These are phyloP conservation scores for Biscutella laevigata DNA, from an alignment of 441 rosid genomes.

Conservation along the genomic window DNA sequence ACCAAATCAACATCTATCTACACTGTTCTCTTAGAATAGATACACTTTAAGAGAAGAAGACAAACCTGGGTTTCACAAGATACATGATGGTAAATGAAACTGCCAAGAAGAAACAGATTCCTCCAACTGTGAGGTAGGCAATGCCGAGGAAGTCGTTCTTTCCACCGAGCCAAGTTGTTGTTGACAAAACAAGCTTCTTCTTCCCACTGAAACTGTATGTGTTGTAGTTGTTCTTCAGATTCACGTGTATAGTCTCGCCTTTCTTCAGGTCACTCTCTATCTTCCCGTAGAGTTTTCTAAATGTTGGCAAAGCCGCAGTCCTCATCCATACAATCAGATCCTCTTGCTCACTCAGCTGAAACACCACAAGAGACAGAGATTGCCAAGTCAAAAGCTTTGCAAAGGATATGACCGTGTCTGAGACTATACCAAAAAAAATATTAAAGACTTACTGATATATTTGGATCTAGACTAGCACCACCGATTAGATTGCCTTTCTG, in stretches of 20 bases:
- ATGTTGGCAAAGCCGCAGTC: conserved; percentile 93
- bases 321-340: conserved; percentile 96
- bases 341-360: conserved; percentile 75
- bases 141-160: conserved; percentile 81
- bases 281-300: conserved; percentile 84
- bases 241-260: conserved; percentile 42
- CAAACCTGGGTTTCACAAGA: conserved; percentile 79
- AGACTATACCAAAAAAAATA: too few relatives aligned
- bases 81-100: conserved; percentile 65
- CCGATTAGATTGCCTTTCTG: conserved; percentile 40
- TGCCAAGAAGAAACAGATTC: conserved; percentile 75
- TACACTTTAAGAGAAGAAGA: not conserved
- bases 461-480: conserved; percentile 28
- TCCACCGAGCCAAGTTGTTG: conserved; percentile 85
- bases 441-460: conserved; percentile 26
- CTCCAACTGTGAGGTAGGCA: conserved; percentile 72
- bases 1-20: not conserved
- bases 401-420: not conserved
- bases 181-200: conserved; percentile 78
- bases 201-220: conserved; percentile 77
- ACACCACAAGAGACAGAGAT: conserved; percentile 7
- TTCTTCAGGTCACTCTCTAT: conserved; percentile 62
- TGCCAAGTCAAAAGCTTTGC: not conserved
- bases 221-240: conserved; percentile 56
- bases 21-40: not conserved